Evolutionary conservation across 108 stramenopile genomes (phyloP).

Genomic region (Cyclotella baltica): DNA sequence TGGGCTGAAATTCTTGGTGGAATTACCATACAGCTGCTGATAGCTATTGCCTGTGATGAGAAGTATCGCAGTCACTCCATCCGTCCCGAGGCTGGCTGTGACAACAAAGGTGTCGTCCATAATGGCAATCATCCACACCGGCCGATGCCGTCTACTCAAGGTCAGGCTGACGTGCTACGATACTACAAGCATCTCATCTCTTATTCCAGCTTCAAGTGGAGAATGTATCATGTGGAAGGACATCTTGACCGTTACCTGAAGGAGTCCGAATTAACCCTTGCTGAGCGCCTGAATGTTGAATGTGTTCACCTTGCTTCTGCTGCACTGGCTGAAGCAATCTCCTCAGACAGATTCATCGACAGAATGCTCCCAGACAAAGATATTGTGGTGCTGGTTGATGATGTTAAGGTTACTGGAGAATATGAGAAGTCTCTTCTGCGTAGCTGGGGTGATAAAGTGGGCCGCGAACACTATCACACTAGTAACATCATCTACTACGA

Average conservation of each 20-base stretch:
- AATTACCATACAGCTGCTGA: not conserved
- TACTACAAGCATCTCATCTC: not conserved
- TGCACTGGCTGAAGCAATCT: not conserved
- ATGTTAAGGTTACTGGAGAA: not conserved
- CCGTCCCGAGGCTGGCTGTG: not conserved
- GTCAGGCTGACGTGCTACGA: not conserved
- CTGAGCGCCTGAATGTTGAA: not conserved
- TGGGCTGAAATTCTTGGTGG: constrained; percentile 3
- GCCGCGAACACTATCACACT: not conserved
- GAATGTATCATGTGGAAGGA: constrained; percentile 1
- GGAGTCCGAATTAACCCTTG: not conserved
- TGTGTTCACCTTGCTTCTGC: not conserved
- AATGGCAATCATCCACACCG: constrained; percentile 3
- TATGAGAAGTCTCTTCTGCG: not conserved
- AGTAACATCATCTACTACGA: not conserved
- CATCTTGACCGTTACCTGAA: not conserved
- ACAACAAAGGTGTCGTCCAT: constrained; percentile 10
- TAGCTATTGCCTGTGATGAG: not conserved
- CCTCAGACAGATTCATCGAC: not conserved
- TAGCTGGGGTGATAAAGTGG: not conserved
- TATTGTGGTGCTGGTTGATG: not conserved
- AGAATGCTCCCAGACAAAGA: not conserved
- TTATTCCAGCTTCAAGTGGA: not conserved
- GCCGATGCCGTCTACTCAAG: not conserved
- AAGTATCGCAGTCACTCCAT: not conserved